Conservation (phyloP, 352 stramenopile genomes). For the Aphanomyces astaci region DNA sequence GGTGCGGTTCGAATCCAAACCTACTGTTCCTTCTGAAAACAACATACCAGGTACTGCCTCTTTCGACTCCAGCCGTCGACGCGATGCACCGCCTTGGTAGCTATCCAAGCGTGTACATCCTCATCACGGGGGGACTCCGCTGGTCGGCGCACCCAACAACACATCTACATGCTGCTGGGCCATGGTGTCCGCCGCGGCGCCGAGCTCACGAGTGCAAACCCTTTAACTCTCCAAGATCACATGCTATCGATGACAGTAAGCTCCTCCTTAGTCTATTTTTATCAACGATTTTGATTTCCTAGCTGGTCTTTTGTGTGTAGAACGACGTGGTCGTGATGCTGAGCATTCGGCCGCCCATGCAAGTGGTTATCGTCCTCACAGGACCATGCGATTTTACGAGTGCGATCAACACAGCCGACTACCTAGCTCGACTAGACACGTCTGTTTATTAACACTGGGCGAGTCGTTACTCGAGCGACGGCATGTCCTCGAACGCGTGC, state of each 20-base stretch:
- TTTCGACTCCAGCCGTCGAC: background rate
- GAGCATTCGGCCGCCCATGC: background rate
- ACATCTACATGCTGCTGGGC: background rate
- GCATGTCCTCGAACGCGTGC: conserved; percentile 80
- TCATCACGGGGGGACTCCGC: background rate
- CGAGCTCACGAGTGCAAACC: background rate
- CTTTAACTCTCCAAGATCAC: background rate
- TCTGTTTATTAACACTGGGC: background rate
- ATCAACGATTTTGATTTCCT: background rate
- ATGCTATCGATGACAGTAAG: background rate
- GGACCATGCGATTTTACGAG: background rate
- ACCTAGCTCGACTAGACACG: background rate
- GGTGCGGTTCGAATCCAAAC: background rate
- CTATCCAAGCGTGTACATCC: background rate
- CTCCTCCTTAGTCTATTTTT: background rate
- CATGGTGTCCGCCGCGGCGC: background rate
- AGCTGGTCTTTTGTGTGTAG: too few relatives aligned
- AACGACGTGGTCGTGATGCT: background rate
- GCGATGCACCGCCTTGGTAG: background rate
- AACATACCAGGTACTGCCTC: background rate
- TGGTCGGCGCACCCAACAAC: background rate
- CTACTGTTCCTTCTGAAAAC: background rate
- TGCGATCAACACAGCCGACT: background rate
- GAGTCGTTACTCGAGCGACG: conserved; percentile 50
- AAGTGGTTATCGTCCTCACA: background rate